Conservation (phyloP, 176 grass and related monocot genomes). For the Dendrocalamus sinicus region DNA sequence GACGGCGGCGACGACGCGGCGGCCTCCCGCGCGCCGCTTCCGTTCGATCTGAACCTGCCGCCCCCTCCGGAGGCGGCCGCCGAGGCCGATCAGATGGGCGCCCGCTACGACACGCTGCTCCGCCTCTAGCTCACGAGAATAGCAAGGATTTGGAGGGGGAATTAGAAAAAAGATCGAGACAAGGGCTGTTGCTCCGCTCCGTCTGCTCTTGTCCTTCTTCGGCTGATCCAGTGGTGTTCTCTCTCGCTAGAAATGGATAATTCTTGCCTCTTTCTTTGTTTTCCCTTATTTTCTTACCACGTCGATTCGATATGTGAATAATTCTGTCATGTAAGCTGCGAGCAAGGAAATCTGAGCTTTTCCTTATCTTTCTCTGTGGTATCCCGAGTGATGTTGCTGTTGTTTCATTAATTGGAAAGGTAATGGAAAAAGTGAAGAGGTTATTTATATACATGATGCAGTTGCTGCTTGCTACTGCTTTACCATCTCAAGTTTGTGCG, state of each 20-base stretch:
- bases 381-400: conserved; percentile 10
- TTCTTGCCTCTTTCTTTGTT: conserved; percentile 39
- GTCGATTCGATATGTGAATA: conserved; percentile 73
- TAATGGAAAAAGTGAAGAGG: conserved; percentile 44
- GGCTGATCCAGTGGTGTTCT: conserved; percentile 54
- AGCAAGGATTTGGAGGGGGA: conserved; percentile 24
- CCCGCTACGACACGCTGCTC: conserved; percentile 61
- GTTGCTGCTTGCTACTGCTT: conserved; percentile 2
- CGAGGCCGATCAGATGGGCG: conserved; percentile 59
- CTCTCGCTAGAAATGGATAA: conserved; percentile 58
- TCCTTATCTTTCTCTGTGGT: conserved; percentile 52
- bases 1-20: conserved; percentile 45
- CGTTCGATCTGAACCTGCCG: conserved; percentile 83
- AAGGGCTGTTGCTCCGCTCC: not conserved
- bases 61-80: conserved; percentile 53
- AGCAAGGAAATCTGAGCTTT: conserved; percentile 72
- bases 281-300: conserved; percentile 44
- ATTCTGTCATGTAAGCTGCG: conserved; percentile 62
- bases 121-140: conserved; percentile 56
- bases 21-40: conserved; percentile 54
- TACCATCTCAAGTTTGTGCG: not conserved
- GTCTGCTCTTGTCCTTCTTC: conserved; percentile 28
- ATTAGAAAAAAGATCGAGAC: conserved; percentile 28
- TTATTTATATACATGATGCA: conserved; percentile 40
- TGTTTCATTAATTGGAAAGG: conserved; percentile 58